These are phyloP conservation scores for Picochlorum costavermella DNA, from an alignment of 139 green algal genomes.

Conservation along the genomic window DNA sequence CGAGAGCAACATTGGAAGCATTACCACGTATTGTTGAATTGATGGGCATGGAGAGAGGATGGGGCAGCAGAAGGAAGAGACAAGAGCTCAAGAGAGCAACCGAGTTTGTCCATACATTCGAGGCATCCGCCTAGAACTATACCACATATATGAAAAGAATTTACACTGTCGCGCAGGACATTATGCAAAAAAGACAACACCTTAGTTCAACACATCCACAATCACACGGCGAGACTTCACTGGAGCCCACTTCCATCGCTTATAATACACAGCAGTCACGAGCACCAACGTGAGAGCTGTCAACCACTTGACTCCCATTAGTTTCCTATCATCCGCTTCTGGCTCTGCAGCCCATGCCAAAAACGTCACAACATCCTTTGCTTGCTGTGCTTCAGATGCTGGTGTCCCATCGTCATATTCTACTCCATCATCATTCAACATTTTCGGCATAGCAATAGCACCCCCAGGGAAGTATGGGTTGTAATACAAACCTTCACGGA, in stretches of 20 bases:
- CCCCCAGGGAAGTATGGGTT: conserved; percentile 99
- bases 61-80: conserved; percentile 30
- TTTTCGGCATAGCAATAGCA: conserved; percentile 98
- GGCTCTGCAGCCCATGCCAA: conserved; percentile 87
- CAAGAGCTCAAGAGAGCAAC: conserved; percentile 41
- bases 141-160: background rate
- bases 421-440: conserved; percentile 92
- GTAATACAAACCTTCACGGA: conserved; percentile 98
- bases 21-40: conserved; percentile 68
- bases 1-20: conserved; percentile 53
- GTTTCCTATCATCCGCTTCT: conserved; percentile 89
- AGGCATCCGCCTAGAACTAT: conserved; percentile 1
- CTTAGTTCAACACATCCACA: conserved; percentile 91
- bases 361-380: conserved; percentile 92
- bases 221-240: conserved; percentile 91
- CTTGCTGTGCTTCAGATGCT: conserved; percentile 87
- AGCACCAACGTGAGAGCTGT: conserved; percentile 72
- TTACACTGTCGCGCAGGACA: too few relatives aligned
- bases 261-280: conserved; percentile 88
- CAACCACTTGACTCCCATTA: conserved; percentile 97
- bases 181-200: conserved; percentile 4
- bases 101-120: conserved; percentile 60
- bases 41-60: conserved; percentile 58
- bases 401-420: conserved; percentile 98
- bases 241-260: conserved; percentile 91